Conservation (phyloP, 495 filamentous ascomycete genomes). For the Podospora pseudocomata region DNA sequence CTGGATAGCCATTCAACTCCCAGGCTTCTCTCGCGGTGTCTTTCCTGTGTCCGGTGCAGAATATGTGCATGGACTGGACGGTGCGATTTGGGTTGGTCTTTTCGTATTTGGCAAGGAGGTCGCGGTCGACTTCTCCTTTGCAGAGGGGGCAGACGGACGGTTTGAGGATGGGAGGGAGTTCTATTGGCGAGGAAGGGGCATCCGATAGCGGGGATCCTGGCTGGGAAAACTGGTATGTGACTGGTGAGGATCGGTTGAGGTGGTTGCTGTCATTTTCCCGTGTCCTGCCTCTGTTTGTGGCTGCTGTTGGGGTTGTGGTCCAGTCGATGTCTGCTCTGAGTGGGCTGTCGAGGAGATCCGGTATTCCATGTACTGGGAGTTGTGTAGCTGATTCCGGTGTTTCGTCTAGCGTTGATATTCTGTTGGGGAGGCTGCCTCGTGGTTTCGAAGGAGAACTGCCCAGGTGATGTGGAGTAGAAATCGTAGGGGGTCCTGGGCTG, state of each 20-base stretch:
- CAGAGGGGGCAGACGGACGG: conserved; percentile 61
- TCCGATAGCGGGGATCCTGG: neutral
- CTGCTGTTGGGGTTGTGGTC: neutral
- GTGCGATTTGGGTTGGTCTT: conserved; percentile 48
- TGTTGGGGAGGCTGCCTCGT: neutral
- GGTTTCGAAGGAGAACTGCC: neutral
- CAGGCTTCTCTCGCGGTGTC: conserved; percentile 58
- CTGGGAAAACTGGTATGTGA: neutral
- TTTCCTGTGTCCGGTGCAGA: conserved; percentile 70
- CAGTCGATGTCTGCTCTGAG: neutral
- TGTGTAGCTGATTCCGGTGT: neutral
- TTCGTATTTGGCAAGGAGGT: conserved; percentile 48
- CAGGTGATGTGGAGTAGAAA: neutral
- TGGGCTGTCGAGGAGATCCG: neutral
- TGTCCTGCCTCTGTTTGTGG: neutral
- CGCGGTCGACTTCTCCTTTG: conserved; percentile 53
- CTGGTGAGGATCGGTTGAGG: neutral
- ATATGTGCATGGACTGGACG: conserved; percentile 58
- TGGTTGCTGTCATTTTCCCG: neutral
- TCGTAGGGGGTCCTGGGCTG: neutral
- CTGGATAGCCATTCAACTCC: conserved; percentile 64
- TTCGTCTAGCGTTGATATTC: neutral
- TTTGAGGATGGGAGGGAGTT: neutral
- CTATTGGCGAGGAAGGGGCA: neutral
- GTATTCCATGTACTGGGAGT: neutral